These are phyloP conservation scores for Millerozyma miso DNA, from an alignment of 805 yeast species.

Conservation along the genomic window DNA sequence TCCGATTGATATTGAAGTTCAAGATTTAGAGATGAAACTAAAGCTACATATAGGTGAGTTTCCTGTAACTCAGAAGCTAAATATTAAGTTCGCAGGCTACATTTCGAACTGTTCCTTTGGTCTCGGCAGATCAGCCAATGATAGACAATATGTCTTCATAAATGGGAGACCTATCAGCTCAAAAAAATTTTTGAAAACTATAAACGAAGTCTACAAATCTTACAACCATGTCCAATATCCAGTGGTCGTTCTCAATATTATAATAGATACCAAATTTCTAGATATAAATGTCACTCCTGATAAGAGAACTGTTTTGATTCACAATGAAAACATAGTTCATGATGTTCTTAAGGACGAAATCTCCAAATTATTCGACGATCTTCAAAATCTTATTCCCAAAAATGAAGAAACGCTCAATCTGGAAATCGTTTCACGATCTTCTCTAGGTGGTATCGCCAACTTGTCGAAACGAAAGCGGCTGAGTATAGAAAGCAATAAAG, in stretches of 20 bases:
- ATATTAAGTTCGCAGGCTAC: constrained; percentile 48
- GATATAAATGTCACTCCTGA: constrained; percentile 94
- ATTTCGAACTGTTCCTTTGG: constrained; percentile 80
- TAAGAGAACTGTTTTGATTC: constrained; percentile 67
- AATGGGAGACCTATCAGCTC: constrained; percentile 72
- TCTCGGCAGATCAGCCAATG: constrained; percentile 56
- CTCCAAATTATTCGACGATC: constrained; percentile 39
- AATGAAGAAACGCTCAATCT: too few species aligned
- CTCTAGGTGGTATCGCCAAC: too few species aligned
- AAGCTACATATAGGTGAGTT: constrained; percentile 7
- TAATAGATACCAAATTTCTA: constrained; percentile 45
- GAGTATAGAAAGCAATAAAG: too few species aligned
- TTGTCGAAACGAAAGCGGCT: too few species aligned
- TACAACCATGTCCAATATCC: constrained; percentile 77
- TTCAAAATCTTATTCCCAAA: constrained; percentile 34
- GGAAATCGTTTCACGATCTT: too few species aligned
- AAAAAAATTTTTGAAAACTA: constrained; percentile 49
- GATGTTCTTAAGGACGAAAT: constrained; percentile 54
- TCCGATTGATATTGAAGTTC: constrained; percentile 41
- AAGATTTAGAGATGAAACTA: constrained; percentile 22
- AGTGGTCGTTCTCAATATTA: constrained; percentile 57
- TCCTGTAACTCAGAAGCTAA: constrained; percentile 10
- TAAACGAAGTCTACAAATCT: constrained; percentile 70
- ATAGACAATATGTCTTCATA: constrained; percentile 70
- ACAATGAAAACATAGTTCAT: constrained; percentile 57